These are phyloP conservation scores for Verticillium nonalfalfae DNA, from an alignment of 2,329 filamentous ascomycete species.

Conservation along the genomic window DNA sequence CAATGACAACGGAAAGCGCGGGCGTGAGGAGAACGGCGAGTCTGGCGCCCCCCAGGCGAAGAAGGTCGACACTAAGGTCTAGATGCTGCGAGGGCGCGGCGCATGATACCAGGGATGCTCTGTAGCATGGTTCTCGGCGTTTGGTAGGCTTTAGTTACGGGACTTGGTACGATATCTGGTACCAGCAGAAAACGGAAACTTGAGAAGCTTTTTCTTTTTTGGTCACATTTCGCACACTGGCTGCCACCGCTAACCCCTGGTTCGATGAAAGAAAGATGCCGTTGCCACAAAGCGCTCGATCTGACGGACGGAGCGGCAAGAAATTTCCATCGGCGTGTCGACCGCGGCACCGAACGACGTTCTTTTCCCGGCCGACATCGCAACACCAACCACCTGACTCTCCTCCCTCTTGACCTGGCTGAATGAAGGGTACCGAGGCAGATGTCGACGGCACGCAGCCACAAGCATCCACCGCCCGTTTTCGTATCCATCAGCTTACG, in stretches of 20 bases:
- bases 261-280: not conserved
- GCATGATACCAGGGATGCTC: not conserved
- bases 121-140: not conserved
- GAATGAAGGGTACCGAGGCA: not conserved
- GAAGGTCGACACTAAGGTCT: conserved; percentile 51
- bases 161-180: not conserved
- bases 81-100: conserved; percentile 1
- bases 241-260: not conserved
- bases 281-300: not conserved
- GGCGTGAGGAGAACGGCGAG: conserved; percentile 43
- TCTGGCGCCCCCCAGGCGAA: conserved; percentile 46
- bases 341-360: not conserved
- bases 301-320: not conserved
- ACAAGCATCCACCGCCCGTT: not conserved
- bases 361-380: not conserved
- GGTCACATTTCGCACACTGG: not conserved
- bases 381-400: not conserved
- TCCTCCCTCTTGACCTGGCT: not conserved
- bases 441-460: not conserved
- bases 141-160: not conserved
- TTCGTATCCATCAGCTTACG: not conserved
- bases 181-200: not conserved
- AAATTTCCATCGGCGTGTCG: not conserved
- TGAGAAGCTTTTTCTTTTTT: not conserved
- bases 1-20: conserved; percentile 43